A percentile compares a stretch with the other conserved stretches of the same genome.
These are phyloP conservation scores for Penicillium crystallinum DNA, from an alignment of 495 filamentous ascomycete genomes.

Conservation along the genomic window DNA sequence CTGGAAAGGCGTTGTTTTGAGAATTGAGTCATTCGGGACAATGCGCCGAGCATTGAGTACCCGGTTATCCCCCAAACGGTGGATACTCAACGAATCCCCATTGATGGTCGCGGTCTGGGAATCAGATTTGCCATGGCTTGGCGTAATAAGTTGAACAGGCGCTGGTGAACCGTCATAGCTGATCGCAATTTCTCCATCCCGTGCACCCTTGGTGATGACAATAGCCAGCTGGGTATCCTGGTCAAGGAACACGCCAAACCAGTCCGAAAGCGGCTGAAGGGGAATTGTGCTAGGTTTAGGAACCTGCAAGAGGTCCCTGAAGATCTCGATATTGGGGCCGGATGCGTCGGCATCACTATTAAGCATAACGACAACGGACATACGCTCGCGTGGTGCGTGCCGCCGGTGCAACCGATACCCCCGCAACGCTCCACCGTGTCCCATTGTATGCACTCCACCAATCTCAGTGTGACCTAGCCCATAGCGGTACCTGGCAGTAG, in stretches of 20 bases:
- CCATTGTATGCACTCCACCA: constrained; percentile 14
- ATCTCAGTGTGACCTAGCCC: constrained; percentile 16
- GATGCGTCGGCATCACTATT: constrained; percentile 25
- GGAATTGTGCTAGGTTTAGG: constrained; percentile 1
- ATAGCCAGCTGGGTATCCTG: constrained; percentile 21
- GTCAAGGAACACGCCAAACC: constrained; percentile 28
- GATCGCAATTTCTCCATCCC: constrained; percentile 14
- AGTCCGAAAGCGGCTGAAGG: constrained; percentile 3
- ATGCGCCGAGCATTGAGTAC: constrained; percentile 20
- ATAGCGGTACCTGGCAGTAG: constrained; percentile 19
- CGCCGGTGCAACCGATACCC: constrained; percentile 28
- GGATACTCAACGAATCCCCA: constrained; percentile 17
- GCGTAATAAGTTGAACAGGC: constrained; percentile 5
- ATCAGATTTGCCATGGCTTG: constrained; percentile 4
- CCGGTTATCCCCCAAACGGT: constrained; percentile 24
- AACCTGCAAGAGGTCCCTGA: constrained; percentile 12
- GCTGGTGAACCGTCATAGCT: constrained; percentile 11
- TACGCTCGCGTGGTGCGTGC: constrained; percentile 19
- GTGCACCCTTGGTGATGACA: constrained; percentile 11
- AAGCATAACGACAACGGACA: constrained; percentile 28
- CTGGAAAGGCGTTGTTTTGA: constrained; percentile 6
- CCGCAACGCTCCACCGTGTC: constrained; percentile 31
- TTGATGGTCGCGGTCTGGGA: constrained; percentile 15
- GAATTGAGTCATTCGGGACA: neutral
- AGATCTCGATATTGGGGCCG: constrained; percentile 10